phyloP scores from a whole-genome alignment of 2,329 filamentous ascomycete species.

The Teratosphaeria gauchensis region DNA sequence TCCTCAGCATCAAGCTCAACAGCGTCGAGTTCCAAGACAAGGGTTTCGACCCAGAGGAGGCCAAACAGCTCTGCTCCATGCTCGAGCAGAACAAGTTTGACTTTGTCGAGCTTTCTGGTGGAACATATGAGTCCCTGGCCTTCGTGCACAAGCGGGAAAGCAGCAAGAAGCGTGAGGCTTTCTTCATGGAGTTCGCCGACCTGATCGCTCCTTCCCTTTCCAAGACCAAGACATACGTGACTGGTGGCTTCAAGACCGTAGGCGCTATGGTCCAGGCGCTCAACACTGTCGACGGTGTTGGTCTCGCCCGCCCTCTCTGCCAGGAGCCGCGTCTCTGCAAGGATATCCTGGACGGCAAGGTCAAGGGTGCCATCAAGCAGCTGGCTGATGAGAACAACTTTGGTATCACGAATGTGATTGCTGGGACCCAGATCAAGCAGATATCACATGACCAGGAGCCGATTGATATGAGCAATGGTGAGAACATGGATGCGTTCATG shows the following conservation, averaged over 20 bases:
- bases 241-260: slow-evolving; percentile 48
- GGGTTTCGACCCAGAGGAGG: slow-evolving; percentile 44
- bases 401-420: slow-evolving; percentile 36
- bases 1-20: slow-evolving; percentile 50
- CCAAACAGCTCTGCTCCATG: slow-evolving; percentile 37
- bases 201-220: slow-evolving; percentile 38
- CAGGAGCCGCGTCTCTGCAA: slow-evolving; percentile 42
- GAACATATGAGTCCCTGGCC: slow-evolving; percentile 48
- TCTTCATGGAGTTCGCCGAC: slow-evolving; percentile 53
- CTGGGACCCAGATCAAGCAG: slow-evolving; percentile 39
- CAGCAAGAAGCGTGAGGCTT: slow-evolving; percentile 40
- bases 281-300: slow-evolving; percentile 49
- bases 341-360: slow-evolving; percentile 38
- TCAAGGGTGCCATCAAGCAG: slow-evolving; percentile 40
- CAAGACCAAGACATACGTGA: slow-evolving; percentile 50
- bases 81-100: slow-evolving; percentile 44
- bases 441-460: slow-evolving; percentile 45
- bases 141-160: slow-evolving; percentile 45
- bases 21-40: slow-evolving; percentile 46
- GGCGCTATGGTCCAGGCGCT: slow-evolving; percentile 51
- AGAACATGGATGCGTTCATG: slow-evolving; percentile 39
- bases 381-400: slow-evolving; percentile 43
- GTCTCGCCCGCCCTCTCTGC: slow-evolving; percentile 45
- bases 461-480: slow-evolving; percentile 41
- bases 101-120: slow-evolving; percentile 51